Percentiles rank a stretch among this genome's conserved stretches.
These are phyloP conservation scores for Salvia rosmarinus DNA, from an alignment of 257 asterid species.

Conservation along the genomic window DNA sequence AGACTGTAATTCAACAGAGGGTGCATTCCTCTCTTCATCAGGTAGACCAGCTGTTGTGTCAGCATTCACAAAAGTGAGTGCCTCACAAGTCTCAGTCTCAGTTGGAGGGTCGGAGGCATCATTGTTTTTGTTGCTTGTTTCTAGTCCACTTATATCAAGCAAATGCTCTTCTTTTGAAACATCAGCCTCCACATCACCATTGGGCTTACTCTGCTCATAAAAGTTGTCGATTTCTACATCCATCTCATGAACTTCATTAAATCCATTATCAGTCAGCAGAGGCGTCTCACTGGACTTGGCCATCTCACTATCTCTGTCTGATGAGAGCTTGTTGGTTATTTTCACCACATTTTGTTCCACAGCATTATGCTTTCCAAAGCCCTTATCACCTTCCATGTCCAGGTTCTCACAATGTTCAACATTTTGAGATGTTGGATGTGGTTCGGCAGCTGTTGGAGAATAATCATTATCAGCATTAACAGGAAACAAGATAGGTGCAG, in stretches of 20 bases:
- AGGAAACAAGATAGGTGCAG: constrained; percentile 37
- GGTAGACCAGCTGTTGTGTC: constrained; percentile 40
- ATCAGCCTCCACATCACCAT: constrained; percentile 36
- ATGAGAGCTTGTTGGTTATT: too few species aligned
- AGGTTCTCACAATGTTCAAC: constrained; percentile 39
- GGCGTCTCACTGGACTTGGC: constrained; percentile 35
- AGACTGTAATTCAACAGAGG: constrained; percentile 38
- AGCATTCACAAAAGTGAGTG: constrained; percentile 33
- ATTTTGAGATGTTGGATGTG: constrained; percentile 39
- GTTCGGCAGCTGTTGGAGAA: constrained; percentile 39
- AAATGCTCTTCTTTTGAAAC: constrained; percentile 36
- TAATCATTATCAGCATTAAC: constrained; percentile 38
- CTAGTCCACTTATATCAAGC: constrained; percentile 43
- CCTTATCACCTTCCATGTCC: constrained; percentile 30
- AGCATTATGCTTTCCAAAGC: constrained; percentile 30
- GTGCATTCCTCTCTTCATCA: constrained; percentile 40
- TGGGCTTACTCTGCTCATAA: constrained; percentile 33
- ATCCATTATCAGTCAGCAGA: constrained; percentile 30
- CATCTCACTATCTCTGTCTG: constrained; percentile 41
- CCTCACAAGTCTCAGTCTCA: constrained; percentile 34
- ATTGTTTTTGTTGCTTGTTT: constrained; percentile 31
- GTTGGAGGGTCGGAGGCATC: constrained; percentile 37
- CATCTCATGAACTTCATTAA: constrained; percentile 30
- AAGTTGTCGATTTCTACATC: constrained; percentile 28
- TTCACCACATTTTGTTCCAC: too few species aligned